Percentiles rank a stretch among this genome's conserved stretches.
phyloP scores from a whole-genome alignment of 2,329 filamentous ascomycete species.

The Cytospora paraplurivora region DNA sequence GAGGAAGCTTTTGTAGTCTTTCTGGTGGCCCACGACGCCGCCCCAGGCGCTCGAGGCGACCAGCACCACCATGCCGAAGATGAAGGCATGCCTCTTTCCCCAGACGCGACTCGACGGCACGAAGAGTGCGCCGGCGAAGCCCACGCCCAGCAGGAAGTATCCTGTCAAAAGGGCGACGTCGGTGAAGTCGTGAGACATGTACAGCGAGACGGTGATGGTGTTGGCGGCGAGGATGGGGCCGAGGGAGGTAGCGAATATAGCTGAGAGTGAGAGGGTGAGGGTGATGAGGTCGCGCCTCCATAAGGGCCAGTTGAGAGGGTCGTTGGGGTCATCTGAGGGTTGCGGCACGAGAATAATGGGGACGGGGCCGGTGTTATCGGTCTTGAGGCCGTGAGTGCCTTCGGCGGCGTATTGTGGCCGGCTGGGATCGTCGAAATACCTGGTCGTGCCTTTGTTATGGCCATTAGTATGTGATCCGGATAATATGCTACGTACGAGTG shows the following conservation, averaged over 20 bases:
- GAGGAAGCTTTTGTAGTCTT: constrained; percentile 71
- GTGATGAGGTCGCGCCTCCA: constrained; percentile 84
- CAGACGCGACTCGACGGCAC: constrained; percentile 87
- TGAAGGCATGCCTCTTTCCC: constrained; percentile 88
- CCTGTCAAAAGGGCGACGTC: constrained; percentile 80
- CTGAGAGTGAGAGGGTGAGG: constrained; percentile 73
- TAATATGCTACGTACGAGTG: neutral
- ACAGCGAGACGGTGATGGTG: constrained; percentile 73
- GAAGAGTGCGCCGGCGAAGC: constrained; percentile 78
- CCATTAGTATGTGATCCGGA: constrained; percentile 11
- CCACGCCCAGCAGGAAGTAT: constrained; percentile 83
- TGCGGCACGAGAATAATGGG: constrained; percentile 86
- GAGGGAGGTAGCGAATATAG: constrained; percentile 81
- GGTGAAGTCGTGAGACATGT: constrained; percentile 69
- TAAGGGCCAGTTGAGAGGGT: constrained; percentile 83
- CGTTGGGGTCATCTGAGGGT: constrained; percentile 87
- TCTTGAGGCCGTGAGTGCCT: constrained; percentile 62
- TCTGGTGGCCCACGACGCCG: constrained; percentile 57
- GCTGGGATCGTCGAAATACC: constrained; percentile 64
- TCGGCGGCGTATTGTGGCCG: constrained; percentile 47
- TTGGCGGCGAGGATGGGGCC: constrained; percentile 88
- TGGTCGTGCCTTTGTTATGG: constrained; percentile 54
- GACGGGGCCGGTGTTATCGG: constrained; percentile 65
- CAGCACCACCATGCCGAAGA: constrained; percentile 74
- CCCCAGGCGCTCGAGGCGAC: constrained; percentile 78